Evolutionary conservation across 1,139 yeast genomes (phyloP), one percentile per base, ranked within the genome.

Genomic region (Nadsonia starkeyi-henricii): DNA sequence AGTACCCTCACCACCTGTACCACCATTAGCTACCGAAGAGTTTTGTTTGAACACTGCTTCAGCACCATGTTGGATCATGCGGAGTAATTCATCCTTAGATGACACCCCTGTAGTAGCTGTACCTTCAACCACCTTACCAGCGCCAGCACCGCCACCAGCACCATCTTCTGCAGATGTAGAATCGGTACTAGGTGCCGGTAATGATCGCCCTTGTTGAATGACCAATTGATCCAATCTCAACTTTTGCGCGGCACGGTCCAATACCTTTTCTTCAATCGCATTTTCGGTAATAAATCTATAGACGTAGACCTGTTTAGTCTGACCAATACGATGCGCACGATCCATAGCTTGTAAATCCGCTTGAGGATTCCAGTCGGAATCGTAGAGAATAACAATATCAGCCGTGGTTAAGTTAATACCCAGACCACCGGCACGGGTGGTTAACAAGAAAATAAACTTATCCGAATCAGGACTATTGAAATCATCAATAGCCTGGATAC

Each of bases 261-360:
- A 68, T 21, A 91, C 96, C 61, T 91, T 91, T 62, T 91, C 98
- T 63, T 91, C 98, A 54, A 91, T 88, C 13, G 98, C 95, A 65
- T 86, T 82, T 60, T 91, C 97, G 3, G 97, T 89, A 37, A 91
- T 94, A 65, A 91, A 84, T 57, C 98, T 71, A 61, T 75, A 89
- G 5, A 91, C 97, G 55, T 80, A 78, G 7, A 91, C 98, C 66
- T 91, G 98, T 61, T 89, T 91, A 63, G 86, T 89, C 64, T 91
- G 98, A 12, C 98, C 98, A 61, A 91, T 91, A 69, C 98, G 79
- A 64, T 91, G 98, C 0, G 98, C 98, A 62, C 98, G 76, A 64
- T 91, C 98, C 98, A 91, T 91, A 1, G 98, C 97, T 66, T 91
- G 98, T 58, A 91, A 72, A 72, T 91, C 98, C 0, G 97, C 97